Evolutionary conservation across 2,329 filamentous ascomycete genomes (phyloP), one percentile per base, ranked within the genome.

Genomic region (Diplodia scrobiculata): DNA sequence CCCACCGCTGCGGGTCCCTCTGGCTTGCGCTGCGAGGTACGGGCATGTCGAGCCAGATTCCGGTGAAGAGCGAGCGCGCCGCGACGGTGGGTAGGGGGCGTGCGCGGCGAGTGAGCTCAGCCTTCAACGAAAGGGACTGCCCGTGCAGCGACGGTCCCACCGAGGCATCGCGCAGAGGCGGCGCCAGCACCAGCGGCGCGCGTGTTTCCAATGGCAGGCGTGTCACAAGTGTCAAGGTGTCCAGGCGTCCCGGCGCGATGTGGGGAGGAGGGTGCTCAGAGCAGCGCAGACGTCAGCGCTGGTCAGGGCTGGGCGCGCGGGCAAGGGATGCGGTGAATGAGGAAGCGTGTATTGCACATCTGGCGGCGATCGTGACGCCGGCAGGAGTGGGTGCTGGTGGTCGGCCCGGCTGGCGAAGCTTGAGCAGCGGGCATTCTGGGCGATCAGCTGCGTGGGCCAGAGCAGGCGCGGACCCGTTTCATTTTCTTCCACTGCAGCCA

Each of bases 301-400:
- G 29, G 55, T 32, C 55, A 32, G 55, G 19, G 41, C 41, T 45
- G 41, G 34, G 41, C 41, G 41, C 55, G 36, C 55, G 27, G 25
- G 55, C 54, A 58, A 34, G 54, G 54, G 19, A 38, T 45, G 41
- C 59, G 45, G 59, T 63, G 45, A 63, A 63, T 63, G 25, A 25
- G 59, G 47, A 63, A 63, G 41, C 58, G 58, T 50, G 41, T 21
- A 62, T 62, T 62, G 58, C 58, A 62, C 47, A 63, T 63, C 59
- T 11, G 32, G 29, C 59, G 59, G 27, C 48, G 59, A 63, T 63
- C 59, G 45, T 63, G 45, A 63, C 59, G 59, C 47, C 34, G 17
- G 45, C 32, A 38, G 47, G 38, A 25, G 54, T 2, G 36, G 11
- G 54, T 45, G 38, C 36, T 60, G 52, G n/a, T 13, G 25, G 55